phyloP scores from a whole-genome alignment of 768 basidiomycete genomes.

The Tricholoma furcatifolium region DNA sequence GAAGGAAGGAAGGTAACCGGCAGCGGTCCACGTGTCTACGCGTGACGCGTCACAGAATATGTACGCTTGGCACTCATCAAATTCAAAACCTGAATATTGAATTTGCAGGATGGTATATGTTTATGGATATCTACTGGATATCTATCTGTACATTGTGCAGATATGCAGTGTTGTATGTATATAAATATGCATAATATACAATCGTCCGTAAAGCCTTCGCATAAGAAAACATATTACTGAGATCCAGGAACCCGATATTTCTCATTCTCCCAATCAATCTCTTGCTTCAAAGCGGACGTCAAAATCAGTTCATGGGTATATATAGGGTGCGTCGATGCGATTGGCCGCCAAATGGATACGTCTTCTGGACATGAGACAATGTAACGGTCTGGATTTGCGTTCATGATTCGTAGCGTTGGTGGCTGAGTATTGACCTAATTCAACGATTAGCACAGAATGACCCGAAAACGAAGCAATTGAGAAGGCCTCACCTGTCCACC shows the following conservation, averaged over 20 bases:
- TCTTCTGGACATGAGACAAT: slow-evolving; percentile 71
- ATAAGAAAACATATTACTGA: too few relatives aligned
- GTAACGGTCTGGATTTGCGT: slow-evolving; percentile 48
- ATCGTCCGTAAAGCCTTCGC: too few relatives aligned
- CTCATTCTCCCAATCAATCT: slow-evolving; percentile 60
- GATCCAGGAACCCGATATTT: slow-evolving; percentile 27
- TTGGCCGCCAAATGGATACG: slow-evolving; percentile 60
- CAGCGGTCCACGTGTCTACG: too few relatives aligned
- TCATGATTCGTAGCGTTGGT: slow-evolving; percentile 57
- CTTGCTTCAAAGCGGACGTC: slow-evolving; percentile 60
- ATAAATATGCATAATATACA: too few relatives aligned
- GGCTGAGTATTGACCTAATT: slow-evolving; percentile 41
- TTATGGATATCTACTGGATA: too few relatives aligned
- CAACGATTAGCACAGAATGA: background rate
- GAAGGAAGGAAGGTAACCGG: too few relatives aligned
- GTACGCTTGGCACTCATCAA: too few relatives aligned
- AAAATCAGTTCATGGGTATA: slow-evolving; percentile 72
- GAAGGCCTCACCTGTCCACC: slow-evolving; percentile 62
- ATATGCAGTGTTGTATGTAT: too few relatives aligned
- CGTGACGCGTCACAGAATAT: too few relatives aligned
- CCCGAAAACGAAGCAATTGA: slow-evolving; percentile 2
- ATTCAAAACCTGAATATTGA: too few relatives aligned
- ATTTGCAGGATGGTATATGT: too few relatives aligned
- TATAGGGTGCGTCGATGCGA: slow-evolving; percentile 50
- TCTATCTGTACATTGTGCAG: too few relatives aligned